Evolutionary conservation across 2,329 filamentous ascomycete species (phyloP), one percentile per base, ranked within the genome.

Genomic region (Lachnellula cervina): DNA sequence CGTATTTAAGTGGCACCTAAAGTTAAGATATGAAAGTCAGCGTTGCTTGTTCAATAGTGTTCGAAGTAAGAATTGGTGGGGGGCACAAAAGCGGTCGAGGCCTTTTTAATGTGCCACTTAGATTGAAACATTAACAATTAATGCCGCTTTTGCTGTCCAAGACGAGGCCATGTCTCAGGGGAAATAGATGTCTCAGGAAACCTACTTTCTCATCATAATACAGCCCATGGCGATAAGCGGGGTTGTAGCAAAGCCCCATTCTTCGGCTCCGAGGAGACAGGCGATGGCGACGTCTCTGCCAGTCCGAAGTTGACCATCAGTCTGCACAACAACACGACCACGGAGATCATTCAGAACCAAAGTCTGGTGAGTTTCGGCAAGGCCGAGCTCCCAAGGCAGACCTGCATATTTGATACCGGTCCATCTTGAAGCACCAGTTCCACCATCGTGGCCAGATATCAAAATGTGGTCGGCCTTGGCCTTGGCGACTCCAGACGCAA

Each of bases 401-500:
- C 93, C 93, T 50, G 92, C 93, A 72, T 97, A 96, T 75, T 97
- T 97, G 84, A 96, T 97, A 79, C 93, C 93, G 68, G 93, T 97
- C 93, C 93, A 97, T 73, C 93, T 81, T 51, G 92, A 97, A 58
- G 93, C 93, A 79, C 93, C 93, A 59, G 93, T 97, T 72, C 93
- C 93, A 79, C 93, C 93, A 69, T 97, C 93, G 70, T 97, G 93
- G 64, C 93, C 93, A 61, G 93, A 96, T 68, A 97, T 97, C 68
- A 97, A 76, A 62, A 97, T 96, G 74, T 97, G 92, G 68, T 97
- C 92, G 58, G 92, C 91, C 79, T 96, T 96, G 52, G 93, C 93
- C 77, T 97, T 97, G 54, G 93, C 93, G 50, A 97, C 93, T 83
- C 93, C 93, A 57, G 93, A 96, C 49, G 93, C 93, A 62, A 97